phyloP scores from a whole-genome alignment of 225 moss, liverwort and hornwort genomes.

The Climacium dendroides region DNA sequence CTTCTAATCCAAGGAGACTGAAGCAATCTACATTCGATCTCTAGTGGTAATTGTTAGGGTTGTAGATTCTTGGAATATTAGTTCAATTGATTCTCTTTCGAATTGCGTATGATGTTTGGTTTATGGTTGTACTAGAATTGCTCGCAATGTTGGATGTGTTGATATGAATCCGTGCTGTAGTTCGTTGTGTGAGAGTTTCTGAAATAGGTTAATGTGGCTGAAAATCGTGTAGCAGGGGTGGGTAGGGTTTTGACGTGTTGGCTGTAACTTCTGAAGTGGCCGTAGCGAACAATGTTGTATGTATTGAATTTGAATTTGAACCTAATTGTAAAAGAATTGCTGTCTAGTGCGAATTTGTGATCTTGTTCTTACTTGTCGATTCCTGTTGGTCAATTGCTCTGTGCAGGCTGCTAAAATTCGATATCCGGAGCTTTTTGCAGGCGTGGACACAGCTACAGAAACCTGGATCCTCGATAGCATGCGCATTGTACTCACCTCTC shows the following conservation, averaged over 20 bases:
- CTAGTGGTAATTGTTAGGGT: not conserved
- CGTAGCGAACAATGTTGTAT: not conserved
- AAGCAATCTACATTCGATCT: not conserved
- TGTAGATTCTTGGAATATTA: not conserved
- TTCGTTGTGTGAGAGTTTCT: not conserved
- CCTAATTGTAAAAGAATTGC: not conserved
- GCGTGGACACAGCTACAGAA: slow-evolving; percentile 53
- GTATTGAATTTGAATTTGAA: not conserved
- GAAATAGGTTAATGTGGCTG: not conserved
- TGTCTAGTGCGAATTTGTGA: not conserved
- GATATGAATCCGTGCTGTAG: not conserved
- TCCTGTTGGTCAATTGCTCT: not conserved
- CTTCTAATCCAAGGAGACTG: not conserved
- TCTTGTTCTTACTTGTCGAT: not conserved
- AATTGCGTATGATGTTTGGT: not conserved
- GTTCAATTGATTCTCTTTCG: not conserved
- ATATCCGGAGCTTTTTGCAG: slow-evolving; percentile 64
- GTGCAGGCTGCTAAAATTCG: slow-evolving; percentile 77
- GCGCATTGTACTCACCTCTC: slow-evolving; percentile 49
- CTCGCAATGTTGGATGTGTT: not conserved
- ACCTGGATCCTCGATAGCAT: slow-evolving; percentile 76
- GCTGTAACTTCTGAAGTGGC: not conserved
- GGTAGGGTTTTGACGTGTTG: not conserved
- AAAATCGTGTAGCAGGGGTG: not conserved
- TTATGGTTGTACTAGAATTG: not conserved